Evolutionary conservation across 306 rosid genomes (phyloP), one percentile per base, ranked within the genome.

Genomic region (Vigna unguiculata): DNA sequence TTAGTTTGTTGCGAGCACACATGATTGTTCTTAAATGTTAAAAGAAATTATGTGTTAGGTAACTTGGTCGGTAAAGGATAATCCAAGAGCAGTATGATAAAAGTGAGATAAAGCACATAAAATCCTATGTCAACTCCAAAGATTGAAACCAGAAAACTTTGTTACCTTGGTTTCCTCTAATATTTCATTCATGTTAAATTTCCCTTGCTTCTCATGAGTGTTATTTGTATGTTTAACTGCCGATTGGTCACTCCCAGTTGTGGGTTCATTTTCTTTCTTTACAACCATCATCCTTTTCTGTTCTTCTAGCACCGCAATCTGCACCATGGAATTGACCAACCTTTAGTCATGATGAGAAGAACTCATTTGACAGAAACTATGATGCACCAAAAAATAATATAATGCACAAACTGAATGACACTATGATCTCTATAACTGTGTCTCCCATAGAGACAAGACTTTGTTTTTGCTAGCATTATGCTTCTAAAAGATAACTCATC

Each of bases 251-350:
- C 21, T 80, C 75, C 80, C 90, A 47, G 68, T 38, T 11, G 71
- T 19, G 47, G 63, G 62, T 78, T 78, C 83, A n/a, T 67, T 59
- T 80, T 85, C 91, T n/a, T 69, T 49, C 76, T 72, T 89, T 52
- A 79, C 83, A 19, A 67, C 77, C n/a, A 25, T 87, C 38, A n/a
- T 49, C 77, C 34, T 89, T 64, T 83, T 96, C 82, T 89, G 93
- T 43, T 91, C 97, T 80, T 95, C 96, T 15, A 96, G 84, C 54
- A 81, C 91, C 47, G 88, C 91, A 86, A 96, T 87, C 99, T 96
- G 84, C 85, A 88, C 47, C 49, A 72, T 25, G 12, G 59, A 68
- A 81, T 40, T 71, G 58, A 40, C n/a, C 59, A 75, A 79, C 9
- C 32, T 47, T 79, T 12, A 30, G 21, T 75, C 75, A 70, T 11